Percentiles rank a stretch among this genome's conserved stretches.
These are phyloP conservation scores for Cyclotella baltica DNA, from an alignment of 108 stramenopile genomes.

Conservation along the genomic window DNA sequence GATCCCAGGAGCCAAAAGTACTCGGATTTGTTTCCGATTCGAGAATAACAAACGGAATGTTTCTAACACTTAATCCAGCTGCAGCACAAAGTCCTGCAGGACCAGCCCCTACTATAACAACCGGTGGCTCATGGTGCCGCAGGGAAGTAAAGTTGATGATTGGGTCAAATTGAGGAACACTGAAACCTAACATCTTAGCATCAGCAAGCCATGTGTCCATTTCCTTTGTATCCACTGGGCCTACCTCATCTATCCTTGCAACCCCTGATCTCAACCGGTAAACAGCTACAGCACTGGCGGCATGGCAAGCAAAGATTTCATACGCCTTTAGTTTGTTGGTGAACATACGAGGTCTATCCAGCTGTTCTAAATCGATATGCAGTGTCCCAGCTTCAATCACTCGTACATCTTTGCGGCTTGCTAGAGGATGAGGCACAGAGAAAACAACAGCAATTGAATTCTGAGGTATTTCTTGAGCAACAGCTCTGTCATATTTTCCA, in stretches of 20 bases:
- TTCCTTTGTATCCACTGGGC: conserved; percentile 55
- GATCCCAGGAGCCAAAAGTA: conserved; percentile 54
- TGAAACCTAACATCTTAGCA: conserved; percentile 53
- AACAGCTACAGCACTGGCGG: conserved; percentile 57
- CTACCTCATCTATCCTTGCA: conserved; percentile 55
- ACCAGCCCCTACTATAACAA: conserved; percentile 60
- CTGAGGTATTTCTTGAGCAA: conserved; percentile 52
- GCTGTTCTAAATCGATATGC: conserved; percentile 50
- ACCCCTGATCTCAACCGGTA: conserved; percentile 32
- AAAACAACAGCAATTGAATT: conserved; percentile 56
- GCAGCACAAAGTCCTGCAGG: conserved; percentile 51
- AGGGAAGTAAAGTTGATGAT: neutral
- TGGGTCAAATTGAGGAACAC: conserved; percentile 40
- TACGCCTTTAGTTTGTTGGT: conserved; percentile 59
- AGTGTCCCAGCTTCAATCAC: conserved; percentile 64
- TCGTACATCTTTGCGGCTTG: conserved; percentile 42
- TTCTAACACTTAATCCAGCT: conserved; percentile 32
- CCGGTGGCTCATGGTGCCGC: conserved; percentile 16
- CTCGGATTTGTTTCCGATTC: conserved; percentile 39
- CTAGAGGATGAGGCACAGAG: conserved; percentile 56
- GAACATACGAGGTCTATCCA: conserved; percentile 59
- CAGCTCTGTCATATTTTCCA: conserved; percentile 55
- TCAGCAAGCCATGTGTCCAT: conserved; percentile 62
- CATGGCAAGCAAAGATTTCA: conserved; percentile 70
- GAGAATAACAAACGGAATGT: conserved; percentile 45